Evolutionary conservation across 2,329 filamentous ascomycete species (phyloP), one percentile per base, ranked within the genome.

Genomic region (Clarireedia sp.): DNA sequence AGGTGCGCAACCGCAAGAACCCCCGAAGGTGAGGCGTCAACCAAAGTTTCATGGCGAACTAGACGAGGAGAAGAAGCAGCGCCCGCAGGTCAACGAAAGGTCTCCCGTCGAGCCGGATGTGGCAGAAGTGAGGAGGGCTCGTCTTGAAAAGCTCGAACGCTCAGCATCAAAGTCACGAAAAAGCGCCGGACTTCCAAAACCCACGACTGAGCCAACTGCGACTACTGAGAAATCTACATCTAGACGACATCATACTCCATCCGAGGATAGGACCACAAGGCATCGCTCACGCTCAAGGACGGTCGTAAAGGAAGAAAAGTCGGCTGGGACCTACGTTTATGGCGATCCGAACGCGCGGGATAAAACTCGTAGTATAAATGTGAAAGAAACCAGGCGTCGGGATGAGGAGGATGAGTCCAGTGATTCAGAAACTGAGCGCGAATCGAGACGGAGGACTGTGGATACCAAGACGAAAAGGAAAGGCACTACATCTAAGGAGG

Each of bases 81-180:
- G 38, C 12, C 38, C 51, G 56, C 58, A 55, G 60, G 59, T 58
- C 55, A 57, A 57, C 48, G 60, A 33, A 54, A n/a, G 49, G 57
- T 61, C 45, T 59, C 58, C 46, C 23, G 57, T 55, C 17, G 61
- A 66, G 29, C 58, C 54, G 19, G 61, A 63, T 41, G 43, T 57
- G 43, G 58, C 57, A 45, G 60, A 64, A 33, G 36, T 61, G 45
- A 61, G 64, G 37, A 66, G 65, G 56, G 54, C 48, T 21, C 60
- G 63, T 55, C 36, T 66, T 60, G 61, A 68, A 63, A 66, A 60
- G 58, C 61, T 63, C 55, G 63, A 64, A 44, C 53, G 56, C n/a
- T 45, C 56, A 19, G 51, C 49, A 51, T 50, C 19, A 44, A 37
- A 21, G 23, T 49, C 52, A 23, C 55, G 55, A 40, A 60, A 55